phyloP scores from a whole-genome alignment of 768 basidiomycete species.

The Boletus bicolor region DNA sequence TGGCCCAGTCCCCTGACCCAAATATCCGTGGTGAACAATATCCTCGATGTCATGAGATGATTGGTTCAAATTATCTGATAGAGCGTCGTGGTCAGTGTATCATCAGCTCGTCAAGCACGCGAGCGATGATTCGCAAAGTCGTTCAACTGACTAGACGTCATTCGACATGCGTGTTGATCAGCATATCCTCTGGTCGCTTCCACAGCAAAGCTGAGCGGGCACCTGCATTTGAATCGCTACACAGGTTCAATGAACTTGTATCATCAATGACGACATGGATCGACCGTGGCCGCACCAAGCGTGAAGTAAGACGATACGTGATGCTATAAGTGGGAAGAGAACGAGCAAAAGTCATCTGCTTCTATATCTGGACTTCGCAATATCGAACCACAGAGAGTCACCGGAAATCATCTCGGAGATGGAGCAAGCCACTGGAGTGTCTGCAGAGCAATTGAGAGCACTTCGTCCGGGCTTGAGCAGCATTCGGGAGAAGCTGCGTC shows the following conservation, averaged over 20 bases:
- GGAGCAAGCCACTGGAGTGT: background rate
- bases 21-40: background rate
- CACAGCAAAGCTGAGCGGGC: background rate
- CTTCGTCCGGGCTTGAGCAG: background rate
- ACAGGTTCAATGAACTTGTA: background rate
- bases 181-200: background rate
- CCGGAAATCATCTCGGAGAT: background rate
- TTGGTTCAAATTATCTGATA: background rate
- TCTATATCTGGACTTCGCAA: background rate
- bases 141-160: background rate
- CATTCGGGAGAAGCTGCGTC: background rate
- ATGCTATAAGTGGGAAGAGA: constrained; percentile 5
- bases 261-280: background rate
- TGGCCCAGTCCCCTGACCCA: background rate
- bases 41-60: too few species aligned
- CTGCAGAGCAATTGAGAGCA: background rate
- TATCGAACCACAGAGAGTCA: background rate
- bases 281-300: background rate
- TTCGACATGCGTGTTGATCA: background rate
- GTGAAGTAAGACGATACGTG: background rate
- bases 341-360: constrained; percentile 1
- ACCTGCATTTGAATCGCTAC: background rate
- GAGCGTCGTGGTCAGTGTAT: background rate
- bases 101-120: background rate
- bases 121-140: background rate